Evolutionary conservation across 345 rosid genomes (phyloP), one percentile per base, ranked within the genome.

Genomic region (Hibiscus tridactylites): DNA sequence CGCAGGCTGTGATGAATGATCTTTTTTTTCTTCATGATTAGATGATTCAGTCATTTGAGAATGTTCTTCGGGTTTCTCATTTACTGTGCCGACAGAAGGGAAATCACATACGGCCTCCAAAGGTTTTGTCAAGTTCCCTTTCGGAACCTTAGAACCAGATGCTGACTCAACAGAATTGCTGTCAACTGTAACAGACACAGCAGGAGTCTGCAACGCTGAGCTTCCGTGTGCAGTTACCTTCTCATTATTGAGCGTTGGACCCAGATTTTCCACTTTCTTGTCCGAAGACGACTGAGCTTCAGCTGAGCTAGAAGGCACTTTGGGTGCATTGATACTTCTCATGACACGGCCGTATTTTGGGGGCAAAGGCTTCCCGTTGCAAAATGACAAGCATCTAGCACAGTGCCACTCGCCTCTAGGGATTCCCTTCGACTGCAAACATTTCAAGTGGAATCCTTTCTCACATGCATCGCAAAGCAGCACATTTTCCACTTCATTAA

Each of bases 331-430:
- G 61, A 57, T 24, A 57, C 61, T 57, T 57, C 61, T 57, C 61
- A 57, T 57, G 64, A 88, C 87, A 77, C 97, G 92, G 9, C 99
- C 99, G 79, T 91, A 89, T 73, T 87, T 83, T 71, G 97, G 97
- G 37, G 97, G 93, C 78, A 89, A 84, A 67, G 97, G 92, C 82
- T 92, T 95, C 39, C 99, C 94, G 59, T 79, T 86, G 79, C 84
- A 82, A 76, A 84, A 72, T 66, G 84, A 78, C 77, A 86, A 78
- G 81, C 97, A 95, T 74, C 79, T 92, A 71, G 83, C 71, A 84
- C 99, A 95, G 81, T 92, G 93, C 97, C 99, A 92, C 79, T 95
- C 99, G 70, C 84, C 86, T 77, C 87, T 88, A 46, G 96, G 92
- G 69, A 90, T 82, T 73, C 81, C 93, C 79, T 84, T 85, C 74